Percentiles rank a stretch among this genome's conserved stretches.
Evolutionary conservation across 441 rosid species (phyloP).

Genomic region (Aleurites moluccanus): DNA sequence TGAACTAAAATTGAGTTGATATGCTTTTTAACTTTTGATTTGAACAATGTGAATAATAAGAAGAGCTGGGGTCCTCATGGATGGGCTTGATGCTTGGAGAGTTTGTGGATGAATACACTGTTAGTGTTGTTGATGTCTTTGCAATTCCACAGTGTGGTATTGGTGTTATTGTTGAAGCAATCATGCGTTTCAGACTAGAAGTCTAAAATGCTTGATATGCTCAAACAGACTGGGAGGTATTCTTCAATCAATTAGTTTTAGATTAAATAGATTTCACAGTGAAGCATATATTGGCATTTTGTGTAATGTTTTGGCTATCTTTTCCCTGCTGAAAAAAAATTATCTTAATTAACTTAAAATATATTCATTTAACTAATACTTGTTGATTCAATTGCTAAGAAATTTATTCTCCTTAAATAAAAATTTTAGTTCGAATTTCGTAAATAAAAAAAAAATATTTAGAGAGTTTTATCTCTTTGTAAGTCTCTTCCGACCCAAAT

Average conservation of each 20-base stretch:
- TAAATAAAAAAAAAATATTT: too few relatives aligned
- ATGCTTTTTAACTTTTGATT: background rate
- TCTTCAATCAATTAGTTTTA: slow-evolving; percentile 2
- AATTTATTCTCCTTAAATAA: too few relatives aligned
- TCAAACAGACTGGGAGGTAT: slow-evolving; percentile 97
- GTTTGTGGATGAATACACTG: slow-evolving; percentile 96
- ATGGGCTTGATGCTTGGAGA: slow-evolving; percentile 99
- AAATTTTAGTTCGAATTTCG: too few relatives aligned
- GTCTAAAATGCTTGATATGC: slow-evolving; percentile 99
- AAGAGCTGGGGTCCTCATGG: slow-evolving; percentile 99
- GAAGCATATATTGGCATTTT: background rate
- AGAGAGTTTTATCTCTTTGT: too few relatives aligned
- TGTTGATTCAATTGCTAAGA: too few relatives aligned
- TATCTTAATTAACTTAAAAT: background rate
- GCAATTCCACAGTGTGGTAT: slow-evolving; percentile 99
- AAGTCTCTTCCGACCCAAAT: too few relatives aligned
- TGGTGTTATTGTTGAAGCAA: slow-evolving; percentile 99
- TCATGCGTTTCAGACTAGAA: slow-evolving; percentile 95
- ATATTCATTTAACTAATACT: too few relatives aligned
- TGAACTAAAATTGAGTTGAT: background rate
- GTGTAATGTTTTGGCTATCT: background rate
- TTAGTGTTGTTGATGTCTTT: slow-evolving; percentile 93
- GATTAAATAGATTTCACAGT: background rate
- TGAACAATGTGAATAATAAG: slow-evolving; percentile 41
- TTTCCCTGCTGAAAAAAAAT: background rate